Evolutionary conservation across 805 yeast species (phyloP).

Genomic region (Wickerhamiella azymoides): DNA sequence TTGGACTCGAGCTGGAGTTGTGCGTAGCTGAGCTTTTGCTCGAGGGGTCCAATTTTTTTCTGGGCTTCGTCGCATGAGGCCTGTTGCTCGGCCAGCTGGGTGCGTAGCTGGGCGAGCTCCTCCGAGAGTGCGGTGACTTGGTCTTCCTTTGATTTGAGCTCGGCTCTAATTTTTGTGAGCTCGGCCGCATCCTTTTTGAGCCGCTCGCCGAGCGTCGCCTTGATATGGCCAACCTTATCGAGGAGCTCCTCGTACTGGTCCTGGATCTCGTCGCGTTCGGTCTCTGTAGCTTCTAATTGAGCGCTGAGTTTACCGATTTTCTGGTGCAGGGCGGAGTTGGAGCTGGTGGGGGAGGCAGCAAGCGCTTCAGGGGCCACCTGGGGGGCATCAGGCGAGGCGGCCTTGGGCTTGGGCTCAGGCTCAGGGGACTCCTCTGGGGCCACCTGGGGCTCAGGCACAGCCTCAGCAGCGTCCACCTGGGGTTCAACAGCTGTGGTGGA

Average conservation of each 20-base stretch:
- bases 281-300: constrained; percentile 37
- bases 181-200: constrained; percentile 29
- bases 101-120: neutral
- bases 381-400: neutral
- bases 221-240: constrained; percentile 27
- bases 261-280: constrained; percentile 29
- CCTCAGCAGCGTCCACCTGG: neutral
- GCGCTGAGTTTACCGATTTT: constrained; percentile 5
- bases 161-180: constrained; percentile 26
- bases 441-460: neutral
- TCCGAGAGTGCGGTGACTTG: neutral
- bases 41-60: constrained; percentile 27
- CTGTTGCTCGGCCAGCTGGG: neutral
- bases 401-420: neutral
- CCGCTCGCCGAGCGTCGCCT: constrained; percentile 31
- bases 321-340: neutral
- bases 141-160: constrained; percentile 15
- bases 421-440: neutral
- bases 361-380: too few species aligned
- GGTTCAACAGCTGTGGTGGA: neutral
- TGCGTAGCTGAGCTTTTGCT: constrained; percentile 25
- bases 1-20: constrained; percentile 25
- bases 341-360: too few species aligned
- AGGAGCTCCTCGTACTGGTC: constrained; percentile 29
- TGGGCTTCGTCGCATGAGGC: constrained; percentile 17